phyloP scores from a whole-genome alignment of 352 stramenopile genomes.

The Phytopythium kandeliae region DNA sequence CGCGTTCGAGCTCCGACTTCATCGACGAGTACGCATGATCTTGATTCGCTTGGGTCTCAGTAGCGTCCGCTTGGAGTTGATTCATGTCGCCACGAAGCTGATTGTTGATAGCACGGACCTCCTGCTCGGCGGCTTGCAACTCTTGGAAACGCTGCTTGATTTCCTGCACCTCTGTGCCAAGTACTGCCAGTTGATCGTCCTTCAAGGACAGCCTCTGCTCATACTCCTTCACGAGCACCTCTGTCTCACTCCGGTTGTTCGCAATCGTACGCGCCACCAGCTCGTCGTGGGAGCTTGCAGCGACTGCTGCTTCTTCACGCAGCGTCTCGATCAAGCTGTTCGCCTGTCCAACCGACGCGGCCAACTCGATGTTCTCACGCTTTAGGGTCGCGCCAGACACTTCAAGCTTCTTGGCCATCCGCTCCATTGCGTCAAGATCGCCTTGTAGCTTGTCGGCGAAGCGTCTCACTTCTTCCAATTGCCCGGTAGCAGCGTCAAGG shows the following conservation, averaged over 20 bases:
- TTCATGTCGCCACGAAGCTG: not conserved
- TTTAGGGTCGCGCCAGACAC: not conserved
- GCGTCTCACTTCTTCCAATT: conserved; percentile 1
- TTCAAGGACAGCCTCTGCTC: not conserved
- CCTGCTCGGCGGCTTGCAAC: not conserved
- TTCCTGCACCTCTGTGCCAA: not conserved
- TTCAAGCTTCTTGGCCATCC: not conserved
- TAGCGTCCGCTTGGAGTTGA: not conserved
- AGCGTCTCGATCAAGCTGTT: not conserved
- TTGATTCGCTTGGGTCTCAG: not conserved
- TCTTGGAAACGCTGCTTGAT: not conserved
- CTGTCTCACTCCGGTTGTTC: not conserved
- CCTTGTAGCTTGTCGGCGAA: not conserved
- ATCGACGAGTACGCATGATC: not conserved
- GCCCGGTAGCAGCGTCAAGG: conserved; percentile 8
- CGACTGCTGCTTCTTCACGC: not conserved
- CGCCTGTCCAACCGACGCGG: not conserved
- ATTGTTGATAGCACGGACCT: not conserved
- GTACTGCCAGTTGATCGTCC: not conserved
- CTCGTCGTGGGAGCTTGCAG: not conserved
- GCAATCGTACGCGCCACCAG: not conserved
- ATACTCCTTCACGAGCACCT: not conserved
- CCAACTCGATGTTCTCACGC: not conserved
- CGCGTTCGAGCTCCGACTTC: not conserved
- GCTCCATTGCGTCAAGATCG: not conserved